These are phyloP conservation scores for Phragmites australis DNA, from an alignment of 176 grass and related monocot species.

Conservation along the genomic window DNA sequence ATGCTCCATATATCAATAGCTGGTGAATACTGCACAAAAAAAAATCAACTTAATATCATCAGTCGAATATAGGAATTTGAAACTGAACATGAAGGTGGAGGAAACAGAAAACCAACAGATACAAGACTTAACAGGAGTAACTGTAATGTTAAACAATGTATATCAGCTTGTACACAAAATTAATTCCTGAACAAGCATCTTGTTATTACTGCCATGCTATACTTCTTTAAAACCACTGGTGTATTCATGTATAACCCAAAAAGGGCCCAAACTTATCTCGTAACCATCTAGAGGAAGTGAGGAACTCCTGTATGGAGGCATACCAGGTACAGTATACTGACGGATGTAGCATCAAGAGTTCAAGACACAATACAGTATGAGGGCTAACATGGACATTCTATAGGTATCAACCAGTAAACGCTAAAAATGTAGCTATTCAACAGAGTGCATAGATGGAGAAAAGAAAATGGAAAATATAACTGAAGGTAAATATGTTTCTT, in stretches of 20 bases:
- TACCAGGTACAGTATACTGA: not conserved
- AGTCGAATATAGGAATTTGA: not conserved
- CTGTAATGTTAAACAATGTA: conserved; percentile 18
- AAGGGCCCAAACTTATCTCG: not conserved
- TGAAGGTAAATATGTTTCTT: not conserved
- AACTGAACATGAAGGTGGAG: not conserved
- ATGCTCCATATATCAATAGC: conserved; percentile 99
- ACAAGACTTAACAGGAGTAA: conserved; percentile 25
- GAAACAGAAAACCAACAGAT: conserved; percentile 20
- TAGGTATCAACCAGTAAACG: too few species aligned
- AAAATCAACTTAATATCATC: conserved; percentile 30
- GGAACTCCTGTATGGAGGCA: too few species aligned
- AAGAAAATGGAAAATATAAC: not conserved
- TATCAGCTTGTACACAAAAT: conserved; percentile 24
- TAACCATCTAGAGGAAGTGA: not conserved
- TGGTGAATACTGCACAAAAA: conserved; percentile 73
- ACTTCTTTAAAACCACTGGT: not conserved
- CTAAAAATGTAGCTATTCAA: not conserved
- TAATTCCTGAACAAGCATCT: conserved; percentile 40
- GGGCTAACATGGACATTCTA: not conserved
- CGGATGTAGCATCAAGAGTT: too few species aligned
- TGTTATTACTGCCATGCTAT: conserved; percentile 29
- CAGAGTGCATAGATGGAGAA: not conserved
- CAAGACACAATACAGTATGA: too few species aligned
- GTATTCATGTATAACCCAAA: not conserved